Base-by-base conservation (phyloP, 805 yeast species). In the Pichia paraexigua region DNA sequence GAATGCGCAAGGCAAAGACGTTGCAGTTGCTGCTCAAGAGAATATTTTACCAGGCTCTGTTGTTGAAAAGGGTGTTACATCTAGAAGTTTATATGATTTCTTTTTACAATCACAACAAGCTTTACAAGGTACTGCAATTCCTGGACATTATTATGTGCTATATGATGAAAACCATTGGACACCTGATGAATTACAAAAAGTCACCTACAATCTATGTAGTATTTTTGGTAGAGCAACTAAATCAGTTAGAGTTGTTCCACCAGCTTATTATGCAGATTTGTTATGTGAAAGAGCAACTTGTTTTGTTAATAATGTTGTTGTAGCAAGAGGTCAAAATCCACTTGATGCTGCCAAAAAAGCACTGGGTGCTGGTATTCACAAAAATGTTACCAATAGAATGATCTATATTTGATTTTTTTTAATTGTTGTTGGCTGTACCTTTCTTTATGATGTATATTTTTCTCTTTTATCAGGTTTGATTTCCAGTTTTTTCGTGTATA, bases 111-210 rank as follows among this genome's bases (percentile, higher is more conserved):
- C 69, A 10, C 69, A 65, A 50, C 63, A 63, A 47, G 68, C 69
- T 10, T 56, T 65, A 27, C 68, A 65, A 49, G 69, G 70, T 47
- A 66, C 70, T 18, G 67, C 67, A 17, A 59, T 65, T 40, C 69
- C 69, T 8, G 68, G 66, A 28, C 69, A 65, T 46, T 65, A 65
- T 47, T 63, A 62, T 39, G 69, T 65, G 35, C 50, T 66, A 24
- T 59, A 60, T 44, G 69, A 65, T 52, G 70, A 66, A 47, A 58
- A 53, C 40, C 48, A 54, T 28, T 61, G 58, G 59, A 53, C 59
- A 17, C 61, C 67, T 15, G 67, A 63, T 55, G 57, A 52, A 18
- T 53, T 63, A 27, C 68, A 64, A 48, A 53, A 55, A 9, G 42
- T 64, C 11, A 62, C 67, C 13, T 58, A 66, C 46, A 63, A 66